Conservation (phyloP, 1,284 basidiomycete genomes). For the Ganoderma leucocontextum region DNA sequence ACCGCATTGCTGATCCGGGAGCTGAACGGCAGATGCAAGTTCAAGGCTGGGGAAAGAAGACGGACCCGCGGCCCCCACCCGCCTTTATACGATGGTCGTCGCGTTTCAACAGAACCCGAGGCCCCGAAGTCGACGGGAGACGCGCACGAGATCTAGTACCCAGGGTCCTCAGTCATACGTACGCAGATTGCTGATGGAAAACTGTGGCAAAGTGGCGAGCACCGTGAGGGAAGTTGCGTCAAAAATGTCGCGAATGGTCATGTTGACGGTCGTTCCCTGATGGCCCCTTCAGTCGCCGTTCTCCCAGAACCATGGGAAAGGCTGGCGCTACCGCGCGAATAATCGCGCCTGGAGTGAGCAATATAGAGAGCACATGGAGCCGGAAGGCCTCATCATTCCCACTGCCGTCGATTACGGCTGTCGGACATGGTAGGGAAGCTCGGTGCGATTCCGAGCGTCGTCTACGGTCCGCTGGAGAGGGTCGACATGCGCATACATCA, state of each 20-base stretch:
- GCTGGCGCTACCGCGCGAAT: slow-evolving; percentile 1
- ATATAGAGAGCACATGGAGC: neutral
- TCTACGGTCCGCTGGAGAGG: neutral
- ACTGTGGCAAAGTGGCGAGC: neutral
- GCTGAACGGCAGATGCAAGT: slow-evolving; percentile 33
- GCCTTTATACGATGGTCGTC: neutral
- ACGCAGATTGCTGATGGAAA: slow-evolving; percentile 4
- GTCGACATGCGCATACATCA: neutral
- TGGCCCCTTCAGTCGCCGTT: neutral
- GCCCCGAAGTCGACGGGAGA: neutral
- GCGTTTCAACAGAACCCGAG: neutral
- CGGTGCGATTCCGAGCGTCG: neutral
- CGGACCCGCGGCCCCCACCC: neutral
- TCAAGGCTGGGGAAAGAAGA: slow-evolving; percentile 5
- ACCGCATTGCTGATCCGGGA: slow-evolving; percentile 32
- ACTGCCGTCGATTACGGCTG: neutral
- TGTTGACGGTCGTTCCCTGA: neutral
- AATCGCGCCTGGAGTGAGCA: neutral
- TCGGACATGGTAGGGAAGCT: neutral
- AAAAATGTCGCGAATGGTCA: slow-evolving; percentile 3
- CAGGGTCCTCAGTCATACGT: neutral
- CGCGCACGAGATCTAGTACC: neutral
- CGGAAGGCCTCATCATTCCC: neutral
- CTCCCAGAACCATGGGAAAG: neutral
- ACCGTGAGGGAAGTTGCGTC: neutral